These are phyloP conservation scores for Hypoxylon trugodes DNA, from an alignment of 495 filamentous ascomycete genomes.

Conservation along the genomic window DNA sequence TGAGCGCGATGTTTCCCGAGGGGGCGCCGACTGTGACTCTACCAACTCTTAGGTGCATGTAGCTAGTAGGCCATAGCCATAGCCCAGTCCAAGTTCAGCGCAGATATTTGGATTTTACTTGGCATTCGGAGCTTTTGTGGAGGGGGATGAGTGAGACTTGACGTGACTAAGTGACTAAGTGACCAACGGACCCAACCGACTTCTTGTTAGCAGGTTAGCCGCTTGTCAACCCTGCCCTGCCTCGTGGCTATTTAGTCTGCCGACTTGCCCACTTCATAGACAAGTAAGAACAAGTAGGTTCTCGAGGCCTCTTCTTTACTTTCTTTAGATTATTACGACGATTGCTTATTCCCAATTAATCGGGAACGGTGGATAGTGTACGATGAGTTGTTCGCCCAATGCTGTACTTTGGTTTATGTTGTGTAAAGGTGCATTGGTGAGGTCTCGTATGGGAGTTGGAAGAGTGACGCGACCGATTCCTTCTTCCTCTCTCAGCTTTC, in stretches of 20 bases:
- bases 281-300: too few relatives aligned
- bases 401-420: constrained; percentile 4
- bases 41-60: too few relatives aligned
- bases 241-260: constrained; percentile 36
- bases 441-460: not conserved
- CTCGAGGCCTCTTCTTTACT: constrained; percentile 10
- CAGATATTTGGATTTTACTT: constrained; percentile 30
- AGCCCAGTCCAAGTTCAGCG: too few relatives aligned
- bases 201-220: too few relatives aligned
- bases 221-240: constrained; percentile 20
- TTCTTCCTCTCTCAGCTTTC: too few relatives aligned
- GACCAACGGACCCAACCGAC: too few relatives aligned
- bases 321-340: not conserved
- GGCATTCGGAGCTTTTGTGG: constrained; percentile 37
- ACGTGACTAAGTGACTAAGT: constrained; percentile 38
- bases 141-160: constrained; percentile 30
- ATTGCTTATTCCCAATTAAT: constrained; percentile 4
- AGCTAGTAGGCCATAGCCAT: too few relatives aligned
- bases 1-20: constrained; percentile 23
- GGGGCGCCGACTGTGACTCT: constrained; percentile 41
- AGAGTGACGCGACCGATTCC: constrained; percentile 9
- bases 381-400: not conserved
- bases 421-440: constrained; percentile 11
- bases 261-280: too few relatives aligned
- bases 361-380: not conserved